Evolutionary conservation across 2,329 filamentous ascomycete species (phyloP), one percentile per base, ranked within the genome.

Genomic region (Colletotrichum costaricense): DNA sequence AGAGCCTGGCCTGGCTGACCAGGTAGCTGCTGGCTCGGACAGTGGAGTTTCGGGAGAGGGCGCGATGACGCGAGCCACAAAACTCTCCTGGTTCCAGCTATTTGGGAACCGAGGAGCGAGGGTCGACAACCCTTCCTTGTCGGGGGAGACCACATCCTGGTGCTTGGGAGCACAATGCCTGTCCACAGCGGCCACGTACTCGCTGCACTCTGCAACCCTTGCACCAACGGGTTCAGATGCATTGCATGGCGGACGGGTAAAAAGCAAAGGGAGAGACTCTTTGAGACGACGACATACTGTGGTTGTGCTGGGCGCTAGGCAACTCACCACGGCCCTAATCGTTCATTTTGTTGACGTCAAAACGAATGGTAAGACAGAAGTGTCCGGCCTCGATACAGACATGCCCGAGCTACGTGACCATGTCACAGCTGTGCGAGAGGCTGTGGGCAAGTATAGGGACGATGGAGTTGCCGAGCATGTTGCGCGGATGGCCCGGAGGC

Each of bases 41-140:
- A 26, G 73, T 74, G 71, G 71, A 58, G 71, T 63, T 69, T 70
- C 71, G 70, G 73, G 70, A 67, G 33, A 73, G 67, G 69, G 70
- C 63, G 65, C 67, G 63, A 74, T 75, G 73, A 75, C 73, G 73
- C 66, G 70, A 75, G 73, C 73, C 73, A 75, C 71, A 75, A 74
- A 75, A 67, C 46, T 75, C 73, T 75, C 65, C 58, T 74, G 66
- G 73, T 74, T 71, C 73, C 73, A 71, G 71, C 73, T 69, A 46
- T 66, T 67, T 74, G 73, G 73, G 63, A 73, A 72, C 54, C 56
- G 67, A 73, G 52, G 55, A 54, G 58, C 58, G 69, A 62, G 35
- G 52, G 57, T 72, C 63, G 72, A 72, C 68, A 74, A 52, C 63
- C 28, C 63, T 74, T 72, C 72, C 72, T 68, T 74, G 72, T 63